A percentile compares a stretch with the other conserved stretches of the same genome.
Evolutionary conservation across 257 asterid genomes (phyloP).

Genomic region (Solanum arcanum): DNA sequence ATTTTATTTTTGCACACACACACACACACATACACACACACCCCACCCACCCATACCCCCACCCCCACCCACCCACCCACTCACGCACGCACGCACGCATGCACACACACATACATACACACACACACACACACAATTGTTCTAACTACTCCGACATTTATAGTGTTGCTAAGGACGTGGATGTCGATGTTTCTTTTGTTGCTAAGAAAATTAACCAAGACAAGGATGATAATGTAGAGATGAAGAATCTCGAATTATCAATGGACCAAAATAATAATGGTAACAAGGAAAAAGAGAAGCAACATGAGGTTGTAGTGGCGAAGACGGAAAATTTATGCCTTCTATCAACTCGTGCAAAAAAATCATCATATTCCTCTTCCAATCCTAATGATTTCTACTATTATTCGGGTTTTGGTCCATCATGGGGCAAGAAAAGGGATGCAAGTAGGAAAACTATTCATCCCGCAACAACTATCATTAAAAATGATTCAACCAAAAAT

Average conservation of each 20-base stretch:
- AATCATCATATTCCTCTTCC: constrained; percentile 8
- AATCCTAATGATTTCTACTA: constrained; percentile 47
- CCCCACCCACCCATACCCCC: too few relatives aligned
- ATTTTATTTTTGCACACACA: not conserved
- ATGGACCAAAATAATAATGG: not conserved
- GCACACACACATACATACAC: too few relatives aligned
- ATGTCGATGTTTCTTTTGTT: not conserved
- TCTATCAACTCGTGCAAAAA: constrained; percentile 22
- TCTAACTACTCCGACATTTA: not conserved
- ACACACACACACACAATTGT: too few relatives aligned
- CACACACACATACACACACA: too few relatives aligned
- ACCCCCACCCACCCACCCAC: too few relatives aligned
- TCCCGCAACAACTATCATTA: not conserved
- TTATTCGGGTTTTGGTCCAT: constrained; percentile 75
- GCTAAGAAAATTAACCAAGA: not conserved
- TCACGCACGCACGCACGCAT: too few relatives aligned
- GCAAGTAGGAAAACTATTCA: not conserved
- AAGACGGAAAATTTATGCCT: constrained; percentile 4
- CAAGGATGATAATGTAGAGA: not conserved
- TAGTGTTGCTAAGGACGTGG: not conserved
- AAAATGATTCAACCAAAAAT: not conserved
- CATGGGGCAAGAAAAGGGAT: constrained; percentile 58
- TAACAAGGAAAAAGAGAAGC: not conserved
- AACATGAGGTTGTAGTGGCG: not conserved
- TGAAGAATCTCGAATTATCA: not conserved